A percentile compares a stretch with the other conserved stretches of the same genome.
Evolutionary conservation across 352 stramenopile species (phyloP).

Genomic region (Albugo laibachii): DNA sequence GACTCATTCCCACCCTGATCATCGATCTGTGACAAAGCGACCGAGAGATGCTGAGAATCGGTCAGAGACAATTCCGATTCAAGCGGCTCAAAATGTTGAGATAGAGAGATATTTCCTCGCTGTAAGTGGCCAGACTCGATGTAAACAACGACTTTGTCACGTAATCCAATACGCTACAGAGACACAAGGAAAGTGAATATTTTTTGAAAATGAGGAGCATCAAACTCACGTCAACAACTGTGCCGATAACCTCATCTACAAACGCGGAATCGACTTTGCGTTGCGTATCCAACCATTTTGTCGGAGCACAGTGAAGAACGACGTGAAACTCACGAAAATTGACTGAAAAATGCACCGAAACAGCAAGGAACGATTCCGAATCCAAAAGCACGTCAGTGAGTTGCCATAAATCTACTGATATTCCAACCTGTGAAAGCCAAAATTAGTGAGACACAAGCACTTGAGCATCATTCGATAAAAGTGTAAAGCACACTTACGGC

Average conservation of each 20-base stretch:
- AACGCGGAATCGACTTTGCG: too few species aligned
- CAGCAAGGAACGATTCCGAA: constrained; percentile 28
- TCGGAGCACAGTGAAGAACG: too few species aligned
- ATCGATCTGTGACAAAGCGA: too few species aligned
- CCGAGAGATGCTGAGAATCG: too few species aligned
- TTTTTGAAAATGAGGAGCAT: background rate
- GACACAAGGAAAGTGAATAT: background rate
- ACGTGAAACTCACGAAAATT: constrained; percentile 33
- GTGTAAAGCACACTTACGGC: background rate
- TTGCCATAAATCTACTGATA: constrained; percentile 49
- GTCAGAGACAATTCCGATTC: too few species aligned
- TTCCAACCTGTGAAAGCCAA: constrained; percentile 14
- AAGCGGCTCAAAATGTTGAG: too few species aligned
- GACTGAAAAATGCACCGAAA: constrained; percentile 60
- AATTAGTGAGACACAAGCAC: too few species aligned
- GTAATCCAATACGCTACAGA: constrained; percentile 23
- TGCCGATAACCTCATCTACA: too few species aligned
- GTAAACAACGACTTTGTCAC: constrained; percentile 52
- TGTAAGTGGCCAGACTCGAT: constrained; percentile 9
- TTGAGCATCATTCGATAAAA: too few species aligned
- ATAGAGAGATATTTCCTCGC: too few species aligned
- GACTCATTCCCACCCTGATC: too few species aligned
- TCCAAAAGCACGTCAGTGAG: constrained; percentile 16
- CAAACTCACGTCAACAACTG: constrained; percentile 16
- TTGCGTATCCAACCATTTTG: too few species aligned